Conservation (phyloP, 2,329 filamentous ascomycete species). For the Colletotrichum sp. region DNA sequence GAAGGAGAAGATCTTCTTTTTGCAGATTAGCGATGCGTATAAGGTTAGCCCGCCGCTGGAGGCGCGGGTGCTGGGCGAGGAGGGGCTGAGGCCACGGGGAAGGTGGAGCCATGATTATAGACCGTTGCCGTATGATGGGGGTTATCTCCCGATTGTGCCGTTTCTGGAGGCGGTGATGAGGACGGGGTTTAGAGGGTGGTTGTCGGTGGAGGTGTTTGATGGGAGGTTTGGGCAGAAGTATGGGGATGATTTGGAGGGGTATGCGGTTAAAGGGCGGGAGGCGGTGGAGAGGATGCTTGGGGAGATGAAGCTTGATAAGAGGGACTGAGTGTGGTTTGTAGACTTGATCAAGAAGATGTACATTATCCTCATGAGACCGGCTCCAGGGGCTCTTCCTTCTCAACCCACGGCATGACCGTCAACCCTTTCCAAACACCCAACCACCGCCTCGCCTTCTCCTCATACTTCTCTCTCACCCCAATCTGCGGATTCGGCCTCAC, state of each 20-base stretch:
- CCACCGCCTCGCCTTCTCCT: slow-evolving; percentile 37
- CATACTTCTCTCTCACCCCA: slow-evolving; percentile 30
- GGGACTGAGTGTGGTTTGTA: background rate
- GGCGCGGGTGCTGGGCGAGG: slow-evolving; percentile 46
- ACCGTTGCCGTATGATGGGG: slow-evolving; percentile 72
- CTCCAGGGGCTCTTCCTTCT: background rate
- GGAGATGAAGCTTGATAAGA: slow-evolving; percentile 9
- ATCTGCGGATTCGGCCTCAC: slow-evolving; percentile 36
- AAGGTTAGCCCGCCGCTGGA: slow-evolving; percentile 61
- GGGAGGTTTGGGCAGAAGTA: slow-evolving; percentile 34
- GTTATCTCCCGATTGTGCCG: slow-evolving; percentile 72
- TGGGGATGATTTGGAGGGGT: slow-evolving; percentile 30
- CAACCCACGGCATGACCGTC: slow-evolving; percentile 29
- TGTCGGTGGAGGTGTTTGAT: slow-evolving; percentile 67
- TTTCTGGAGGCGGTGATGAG: slow-evolving; percentile 69
- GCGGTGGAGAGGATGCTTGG: slow-evolving; percentile 4
- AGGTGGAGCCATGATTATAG: slow-evolving; percentile 76
- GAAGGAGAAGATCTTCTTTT: slow-evolving; percentile 72
- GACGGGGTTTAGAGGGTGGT: slow-evolving; percentile 71
- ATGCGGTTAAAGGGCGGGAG: slow-evolving; percentile 27
- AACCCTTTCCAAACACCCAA: slow-evolving; percentile 31
- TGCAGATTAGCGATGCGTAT: slow-evolving; percentile 81
- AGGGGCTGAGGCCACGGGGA: slow-evolving; percentile 63
- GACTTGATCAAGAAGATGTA: background rate
- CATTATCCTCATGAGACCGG: background rate